phyloP scores from a whole-genome alignment of 2,329 filamentous ascomycete genomes.

The Colletotrichum phormii region DNA sequence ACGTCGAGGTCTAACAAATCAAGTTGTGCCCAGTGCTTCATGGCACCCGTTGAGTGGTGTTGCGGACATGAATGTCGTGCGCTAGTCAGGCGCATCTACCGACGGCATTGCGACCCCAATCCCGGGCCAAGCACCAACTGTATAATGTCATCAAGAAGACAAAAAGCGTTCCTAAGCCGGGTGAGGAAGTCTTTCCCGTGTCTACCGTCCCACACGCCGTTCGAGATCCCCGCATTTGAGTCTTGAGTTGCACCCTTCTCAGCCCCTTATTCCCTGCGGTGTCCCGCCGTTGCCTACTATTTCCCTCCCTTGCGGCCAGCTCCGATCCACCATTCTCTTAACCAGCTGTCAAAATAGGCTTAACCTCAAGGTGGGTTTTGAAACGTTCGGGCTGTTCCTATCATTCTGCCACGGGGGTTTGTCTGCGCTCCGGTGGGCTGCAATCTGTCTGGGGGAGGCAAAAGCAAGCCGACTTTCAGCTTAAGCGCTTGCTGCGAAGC shows the following conservation, averaged over 20 bases:
- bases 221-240: slow-evolving; percentile 13
- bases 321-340: slow-evolving; percentile 16
- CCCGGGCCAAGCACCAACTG: not conserved
- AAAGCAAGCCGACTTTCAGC: not conserved
- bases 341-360: slow-evolving; percentile 31
- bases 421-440: not conserved
- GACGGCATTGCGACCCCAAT: slow-evolving; percentile 20
- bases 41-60: not conserved
- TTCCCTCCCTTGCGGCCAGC: slow-evolving; percentile 4
- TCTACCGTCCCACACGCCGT: slow-evolving; percentile 5
- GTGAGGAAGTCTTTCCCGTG: slow-evolving; percentile 31
- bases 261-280: not conserved
- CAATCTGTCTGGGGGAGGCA: not conserved
- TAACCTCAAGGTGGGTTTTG: not conserved
- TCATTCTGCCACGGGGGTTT: slow-evolving; percentile 15
- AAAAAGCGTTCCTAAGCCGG: not conserved
- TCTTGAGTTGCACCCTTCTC: not conserved
- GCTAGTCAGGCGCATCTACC: slow-evolving; percentile 35
- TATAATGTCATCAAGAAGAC: not conserved
- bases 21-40: not conserved
- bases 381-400: slow-evolving; percentile 25
- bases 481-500: not conserved
- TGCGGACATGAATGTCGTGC: slow-evolving; percentile 23
- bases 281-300: not conserved
- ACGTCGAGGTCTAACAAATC: not conserved